These are phyloP conservation scores for Paraphaeosphaeria minitans DNA, from an alignment of 2,329 filamentous ascomycete genomes.

Conservation along the genomic window DNA sequence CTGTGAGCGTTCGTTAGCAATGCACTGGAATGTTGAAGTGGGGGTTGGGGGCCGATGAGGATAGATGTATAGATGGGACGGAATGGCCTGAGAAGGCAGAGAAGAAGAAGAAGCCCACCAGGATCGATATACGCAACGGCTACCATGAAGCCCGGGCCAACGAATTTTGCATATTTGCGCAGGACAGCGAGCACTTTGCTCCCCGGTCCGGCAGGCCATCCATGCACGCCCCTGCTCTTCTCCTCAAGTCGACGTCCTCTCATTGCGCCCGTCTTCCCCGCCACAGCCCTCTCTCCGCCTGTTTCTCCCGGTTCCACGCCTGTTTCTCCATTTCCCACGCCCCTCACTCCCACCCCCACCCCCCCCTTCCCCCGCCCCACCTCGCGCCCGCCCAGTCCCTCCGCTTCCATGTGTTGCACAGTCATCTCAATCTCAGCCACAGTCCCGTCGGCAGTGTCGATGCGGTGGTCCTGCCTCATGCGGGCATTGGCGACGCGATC, in stretches of 20 bases:
- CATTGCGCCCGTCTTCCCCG: not conserved
- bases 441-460: constrained; percentile 24
- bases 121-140: constrained; percentile 58
- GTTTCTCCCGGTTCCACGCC: no score
- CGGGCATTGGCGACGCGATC: constrained; percentile 65
- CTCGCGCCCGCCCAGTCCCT: constrained; percentile 7
- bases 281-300: not conserved
- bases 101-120: constrained; percentile 30
- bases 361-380: constrained; percentile 13
- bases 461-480: constrained; percentile 51
- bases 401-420: constrained; percentile 12
- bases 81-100: not conserved
- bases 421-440: constrained; percentile 16
- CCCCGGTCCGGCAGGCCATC: not conserved
- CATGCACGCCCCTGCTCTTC: not conserved
- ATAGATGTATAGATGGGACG: not conserved
- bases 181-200: constrained; percentile 30
- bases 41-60: not conserved
- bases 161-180: constrained; percentile 60
- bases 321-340: no score
- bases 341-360: constrained; percentile 9
- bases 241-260: not conserved
- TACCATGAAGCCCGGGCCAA: constrained; percentile 71
- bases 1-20: constrained; percentile 35
- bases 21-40: not conserved